These are phyloP conservation scores for Talaromyces sp. DNA, from an alignment of 2,329 filamentous ascomycete genomes.

Conservation along the genomic window DNA sequence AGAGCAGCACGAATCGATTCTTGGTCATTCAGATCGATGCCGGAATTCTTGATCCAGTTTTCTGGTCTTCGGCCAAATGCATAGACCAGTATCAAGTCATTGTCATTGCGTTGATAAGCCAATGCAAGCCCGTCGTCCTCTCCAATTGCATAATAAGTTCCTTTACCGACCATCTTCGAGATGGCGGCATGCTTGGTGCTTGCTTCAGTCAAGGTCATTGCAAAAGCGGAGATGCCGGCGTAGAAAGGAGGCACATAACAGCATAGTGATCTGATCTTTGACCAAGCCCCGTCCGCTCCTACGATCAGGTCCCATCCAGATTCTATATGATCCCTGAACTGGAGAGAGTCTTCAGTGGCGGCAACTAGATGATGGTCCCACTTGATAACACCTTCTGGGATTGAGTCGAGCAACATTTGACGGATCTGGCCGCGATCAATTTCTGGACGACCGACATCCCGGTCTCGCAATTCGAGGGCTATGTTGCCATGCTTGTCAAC, in stretches of 20 bases:
- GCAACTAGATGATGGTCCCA: conserved; percentile 28
- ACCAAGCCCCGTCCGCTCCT: conserved; percentile 33
- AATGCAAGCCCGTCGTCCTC: conserved; percentile 25
- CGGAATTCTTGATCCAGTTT: conserved; percentile 15
- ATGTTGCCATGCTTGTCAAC: conserved; percentile 25
- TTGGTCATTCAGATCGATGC: conserved; percentile 11
- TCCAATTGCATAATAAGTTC: conserved; percentile 24
- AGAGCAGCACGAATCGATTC: conserved; percentile 7
- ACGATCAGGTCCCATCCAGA: conserved; percentile 29
- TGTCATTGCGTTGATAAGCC: conserved; percentile 29
- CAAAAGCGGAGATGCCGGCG: conserved; percentile 24
- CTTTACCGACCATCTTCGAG: conserved; percentile 24
- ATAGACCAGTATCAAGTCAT: conserved; percentile 22
- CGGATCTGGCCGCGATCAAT: conserved; percentile 30
- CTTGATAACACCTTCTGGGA: conserved; percentile 26
- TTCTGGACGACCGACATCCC: conserved; percentile 26
- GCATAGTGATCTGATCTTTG: conserved; percentile 28
- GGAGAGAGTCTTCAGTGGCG: conserved; percentile 22
- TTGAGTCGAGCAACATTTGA: conserved; percentile 27
- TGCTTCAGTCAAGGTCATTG: conserved; percentile 25
- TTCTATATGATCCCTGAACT: conserved; percentile 19
- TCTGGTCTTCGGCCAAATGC: conserved; percentile 16
- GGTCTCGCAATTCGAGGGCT: conserved; percentile 19
- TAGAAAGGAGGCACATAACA: conserved; percentile 28
- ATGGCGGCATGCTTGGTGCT: conserved; percentile 25